A percentile compares a stretch with the other conserved stretches of the same genome.
Conservation (phyloP, 495 filamentous ascomycete genomes). For the Symbiotaphrina buchneri region DNA sequence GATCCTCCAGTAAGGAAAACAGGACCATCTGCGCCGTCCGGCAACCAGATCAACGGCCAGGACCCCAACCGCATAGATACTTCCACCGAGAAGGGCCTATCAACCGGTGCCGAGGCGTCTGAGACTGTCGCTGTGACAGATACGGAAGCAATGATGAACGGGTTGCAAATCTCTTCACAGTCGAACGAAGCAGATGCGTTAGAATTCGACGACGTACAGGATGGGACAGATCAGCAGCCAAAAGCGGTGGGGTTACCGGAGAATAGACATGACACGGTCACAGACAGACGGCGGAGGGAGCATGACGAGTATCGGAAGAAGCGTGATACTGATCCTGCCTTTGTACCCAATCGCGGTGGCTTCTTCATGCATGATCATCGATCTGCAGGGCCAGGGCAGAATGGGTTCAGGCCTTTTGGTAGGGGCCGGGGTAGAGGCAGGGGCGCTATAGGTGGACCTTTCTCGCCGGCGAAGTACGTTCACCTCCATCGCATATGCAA, state of each 20-base stretch:
- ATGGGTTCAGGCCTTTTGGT: constrained; percentile 52
- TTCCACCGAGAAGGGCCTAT: constrained; percentile 1
- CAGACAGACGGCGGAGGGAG: constrained; percentile 49
- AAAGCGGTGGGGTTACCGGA: constrained; percentile 5
- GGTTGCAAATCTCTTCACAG: constrained; percentile 41
- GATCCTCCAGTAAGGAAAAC: no score
- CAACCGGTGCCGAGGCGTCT: neutral
- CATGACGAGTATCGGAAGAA: constrained; percentile 79
- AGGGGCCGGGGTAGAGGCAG: constrained; percentile 31
- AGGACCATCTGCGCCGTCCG: no score
- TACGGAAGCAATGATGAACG: constrained; percentile 77
- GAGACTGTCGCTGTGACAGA: constrained; percentile 22
- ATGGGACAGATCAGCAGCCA: constrained; percentile 9
- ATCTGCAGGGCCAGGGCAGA: constrained; percentile 46
- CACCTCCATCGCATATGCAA: neutral
- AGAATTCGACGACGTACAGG: constrained; percentile 39
- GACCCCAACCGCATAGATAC: constrained; percentile 11
- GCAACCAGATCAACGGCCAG: constrained; percentile 16
- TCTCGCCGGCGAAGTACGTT: constrained; percentile 2
- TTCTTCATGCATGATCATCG: constrained; percentile 97
- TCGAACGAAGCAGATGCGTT: constrained; percentile 28
- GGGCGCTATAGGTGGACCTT: constrained; percentile 21
- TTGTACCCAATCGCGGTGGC: constrained; percentile 81
- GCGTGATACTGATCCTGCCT: constrained; percentile 74
- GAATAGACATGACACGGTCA: constrained; percentile 14